Conservation (phyloP, 371 early-diverging fungal species). For the Chytridiales sp. region DNA sequence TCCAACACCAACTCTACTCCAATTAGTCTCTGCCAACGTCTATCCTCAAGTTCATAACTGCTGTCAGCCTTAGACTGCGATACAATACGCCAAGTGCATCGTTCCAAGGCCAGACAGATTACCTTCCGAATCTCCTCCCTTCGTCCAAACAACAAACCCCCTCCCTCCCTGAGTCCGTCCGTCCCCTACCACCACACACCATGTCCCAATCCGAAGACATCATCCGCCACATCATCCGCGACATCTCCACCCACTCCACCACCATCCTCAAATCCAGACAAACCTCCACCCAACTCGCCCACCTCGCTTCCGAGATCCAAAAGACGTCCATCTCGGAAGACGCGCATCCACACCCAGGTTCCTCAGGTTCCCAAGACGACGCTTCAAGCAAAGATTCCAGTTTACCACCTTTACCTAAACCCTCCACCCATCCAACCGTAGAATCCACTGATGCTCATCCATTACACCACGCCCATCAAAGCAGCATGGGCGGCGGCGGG, state of each 20-base stretch:
- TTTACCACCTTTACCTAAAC: slow-evolving; percentile 6
- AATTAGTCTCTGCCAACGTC: too few species aligned
- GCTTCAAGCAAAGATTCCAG: background rate
- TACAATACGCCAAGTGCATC: too few species aligned
- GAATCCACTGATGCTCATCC: background rate
- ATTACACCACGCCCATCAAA: background rate
- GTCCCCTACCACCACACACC: background rate
- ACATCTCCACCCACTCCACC: slow-evolving; percentile 41
- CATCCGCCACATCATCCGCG: slow-evolving; percentile 51
- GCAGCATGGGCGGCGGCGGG: too few species aligned
- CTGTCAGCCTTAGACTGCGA: too few species aligned
- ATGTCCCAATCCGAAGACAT: slow-evolving; percentile 45
- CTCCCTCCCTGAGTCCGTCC: too few species aligned
- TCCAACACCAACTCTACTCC: too few species aligned
- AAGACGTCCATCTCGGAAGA: background rate
- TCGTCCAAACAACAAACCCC: too few species aligned
- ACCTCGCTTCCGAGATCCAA: background rate
- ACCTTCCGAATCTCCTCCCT: too few species aligned
- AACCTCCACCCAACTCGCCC: too few species aligned
- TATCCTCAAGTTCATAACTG: too few species aligned
- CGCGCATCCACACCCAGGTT: background rate
- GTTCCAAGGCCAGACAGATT: too few species aligned
- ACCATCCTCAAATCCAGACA: slow-evolving; percentile 35
- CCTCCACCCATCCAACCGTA: background rate
- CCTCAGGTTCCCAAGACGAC: background rate